These are phyloP conservation scores for Xylariaceae sp. DNA, from an alignment of 2,329 filamentous ascomycete genomes.

Conservation along the genomic window DNA sequence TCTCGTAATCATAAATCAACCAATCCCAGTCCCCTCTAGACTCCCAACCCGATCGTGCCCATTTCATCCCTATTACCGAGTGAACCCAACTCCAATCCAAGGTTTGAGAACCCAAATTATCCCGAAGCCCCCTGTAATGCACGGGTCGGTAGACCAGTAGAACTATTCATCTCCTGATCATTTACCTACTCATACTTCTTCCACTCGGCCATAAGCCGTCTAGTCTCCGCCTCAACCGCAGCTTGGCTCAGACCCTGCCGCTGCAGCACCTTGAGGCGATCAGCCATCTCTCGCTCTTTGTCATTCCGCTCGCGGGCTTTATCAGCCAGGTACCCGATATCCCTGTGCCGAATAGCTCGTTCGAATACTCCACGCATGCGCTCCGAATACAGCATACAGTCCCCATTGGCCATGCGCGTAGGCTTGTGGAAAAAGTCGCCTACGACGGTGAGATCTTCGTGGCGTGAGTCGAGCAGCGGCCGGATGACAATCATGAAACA, in stretches of 20 bases:
- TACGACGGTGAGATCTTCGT: slow-evolving; percentile 47
- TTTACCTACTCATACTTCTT: slow-evolving; percentile 50
- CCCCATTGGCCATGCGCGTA: slow-evolving; percentile 50
- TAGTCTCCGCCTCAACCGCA: slow-evolving; percentile 42
- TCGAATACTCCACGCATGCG: slow-evolving; percentile 74
- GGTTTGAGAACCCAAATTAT: too few relatives aligned
- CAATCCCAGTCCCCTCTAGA: too few relatives aligned
- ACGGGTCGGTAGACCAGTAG: background rate
- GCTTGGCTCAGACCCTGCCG: slow-evolving; percentile 31
- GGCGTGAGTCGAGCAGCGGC: slow-evolving; percentile 54
- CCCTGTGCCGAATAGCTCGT: slow-evolving; percentile 61
- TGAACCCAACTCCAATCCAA: too few relatives aligned
- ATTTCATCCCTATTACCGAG: too few relatives aligned
- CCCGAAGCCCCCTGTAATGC: too few relatives aligned
- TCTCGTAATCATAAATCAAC: too few relatives aligned
- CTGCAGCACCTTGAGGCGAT: slow-evolving; percentile 6
- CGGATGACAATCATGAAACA: slow-evolving; percentile 80
- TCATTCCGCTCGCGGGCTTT: slow-evolving; percentile 57
- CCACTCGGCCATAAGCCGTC: slow-evolving; percentile 53
- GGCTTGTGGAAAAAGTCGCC: slow-evolving; percentile 61
- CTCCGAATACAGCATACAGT: slow-evolving; percentile 76
- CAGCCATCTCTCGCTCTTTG: slow-evolving; percentile 52
- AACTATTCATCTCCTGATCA: background rate
- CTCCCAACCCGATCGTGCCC: too few relatives aligned
- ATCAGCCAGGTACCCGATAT: slow-evolving; percentile 58